Base-by-base conservation (phyloP, 345 rosid genomes). In the Rhizophora apiculata region DNA sequence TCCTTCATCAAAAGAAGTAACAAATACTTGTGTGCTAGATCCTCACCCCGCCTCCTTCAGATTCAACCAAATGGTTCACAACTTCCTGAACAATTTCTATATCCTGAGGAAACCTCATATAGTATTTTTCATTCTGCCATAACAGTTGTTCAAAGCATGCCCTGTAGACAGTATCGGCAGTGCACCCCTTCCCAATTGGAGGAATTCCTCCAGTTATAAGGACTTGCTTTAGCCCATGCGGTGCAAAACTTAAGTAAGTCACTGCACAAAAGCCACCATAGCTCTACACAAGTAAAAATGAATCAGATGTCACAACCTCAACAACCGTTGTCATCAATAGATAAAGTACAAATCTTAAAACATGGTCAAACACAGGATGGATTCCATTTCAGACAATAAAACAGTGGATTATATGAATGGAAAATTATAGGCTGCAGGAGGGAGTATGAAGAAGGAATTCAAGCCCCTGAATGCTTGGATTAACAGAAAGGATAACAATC, bases 261-360 rank as follows among this genome's bases (percentile, higher is more conserved):
- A 92, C 82, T 9, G 92, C 97, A 85, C 96, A 92, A 64, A 95
- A 95, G 22, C 97, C 99, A 67, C 99, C 97, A 71, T 76, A 95
- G 73, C 97, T 92, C 99, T 92, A 76, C 78, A 83, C 56, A 66
- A 76, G 21, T 11, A 22, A 11, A 29, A 68, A 60, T 62, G 55
- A 70, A 72, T 22, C 13, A 54, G 48, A 21, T 16, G 22, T 68
- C 71, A 75, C 26, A 48, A 24, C 31, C 13, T 55, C 29, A 22
- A 55, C 59, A 15, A 21, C 29, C 13, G 15, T 29, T 19, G 3
- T 16, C 26, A 18, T 26, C 22, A 18, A 27, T 30, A 60, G 15
- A 60, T 22, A 26, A 22, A 22, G 27, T 9, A 22, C 15, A 48
- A 69, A 61, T 31, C 21, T 43, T 21, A 34, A 20, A 43, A 26